Conservation (phyloP, 2,329 filamentous ascomycete genomes). For the Colletotrichum nymphaeae region DNA sequence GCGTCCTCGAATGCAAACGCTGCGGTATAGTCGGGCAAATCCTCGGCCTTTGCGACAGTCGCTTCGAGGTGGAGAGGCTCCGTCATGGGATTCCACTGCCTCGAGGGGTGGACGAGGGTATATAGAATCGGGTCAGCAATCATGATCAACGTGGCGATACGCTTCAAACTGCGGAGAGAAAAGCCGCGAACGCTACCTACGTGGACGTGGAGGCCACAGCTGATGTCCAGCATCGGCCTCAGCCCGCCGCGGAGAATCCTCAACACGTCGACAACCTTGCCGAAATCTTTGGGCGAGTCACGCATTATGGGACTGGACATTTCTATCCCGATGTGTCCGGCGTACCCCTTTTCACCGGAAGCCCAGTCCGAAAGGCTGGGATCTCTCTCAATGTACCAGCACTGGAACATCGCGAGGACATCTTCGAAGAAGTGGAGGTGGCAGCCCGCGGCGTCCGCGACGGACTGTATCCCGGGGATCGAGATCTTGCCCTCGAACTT, state of each 20-base stretch:
- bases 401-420: background rate
- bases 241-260: background rate
- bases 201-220: slow-evolving; percentile 28
- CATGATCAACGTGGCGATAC: slow-evolving; percentile 11
- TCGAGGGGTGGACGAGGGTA: slow-evolving; percentile 5
- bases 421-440: background rate
- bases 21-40: background rate
- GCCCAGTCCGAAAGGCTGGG: background rate
- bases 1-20: background rate
- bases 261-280: background rate
- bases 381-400: slow-evolving; percentile 18
- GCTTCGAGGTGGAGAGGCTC: background rate
- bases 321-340: slow-evolving; percentile 17
- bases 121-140: slow-evolving; percentile 11
- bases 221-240: slow-evolving; percentile 1
- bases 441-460: background rate
- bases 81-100: background rate
- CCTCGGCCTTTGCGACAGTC: background rate
- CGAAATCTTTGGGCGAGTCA: background rate
- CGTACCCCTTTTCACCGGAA: slow-evolving; percentile 8
- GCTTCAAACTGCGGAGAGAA: slow-evolving; percentile 6
- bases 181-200: slow-evolving; percentile 17
- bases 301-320: slow-evolving; percentile 20
- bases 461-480: background rate
- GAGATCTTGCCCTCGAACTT: background rate